Conservation (phyloP, 345 rosid species). For the Mercurialis annua region DNA sequence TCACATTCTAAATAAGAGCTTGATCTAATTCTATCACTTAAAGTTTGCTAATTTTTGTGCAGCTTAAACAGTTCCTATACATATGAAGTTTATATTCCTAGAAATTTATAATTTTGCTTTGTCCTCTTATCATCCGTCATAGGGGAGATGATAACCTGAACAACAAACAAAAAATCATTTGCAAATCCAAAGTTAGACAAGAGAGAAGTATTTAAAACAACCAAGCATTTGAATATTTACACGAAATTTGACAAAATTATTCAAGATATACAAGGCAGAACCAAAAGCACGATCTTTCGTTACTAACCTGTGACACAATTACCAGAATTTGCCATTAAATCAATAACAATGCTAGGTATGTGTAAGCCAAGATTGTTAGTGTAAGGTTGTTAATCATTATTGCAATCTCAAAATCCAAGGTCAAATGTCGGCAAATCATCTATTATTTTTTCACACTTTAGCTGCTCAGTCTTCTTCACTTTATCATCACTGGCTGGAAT, state of each 20-base stretch:
- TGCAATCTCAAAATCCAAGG: conserved; percentile 16
- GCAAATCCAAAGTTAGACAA: background rate
- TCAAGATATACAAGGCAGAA: background rate
- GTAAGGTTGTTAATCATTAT: background rate
- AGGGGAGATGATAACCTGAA: conserved; percentile 2
- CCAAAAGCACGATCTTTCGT: background rate
- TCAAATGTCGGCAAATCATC: conserved; percentile 17
- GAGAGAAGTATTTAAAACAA: background rate
- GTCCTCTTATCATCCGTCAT: background rate
- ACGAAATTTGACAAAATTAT: background rate
- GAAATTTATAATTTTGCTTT: background rate
- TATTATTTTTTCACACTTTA: background rate
- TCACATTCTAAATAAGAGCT: background rate
- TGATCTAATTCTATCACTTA: background rate
- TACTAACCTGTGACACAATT: background rate
- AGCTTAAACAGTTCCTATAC: background rate
- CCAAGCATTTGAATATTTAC: background rate
- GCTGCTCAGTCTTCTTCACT: background rate
- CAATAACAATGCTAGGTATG: background rate
- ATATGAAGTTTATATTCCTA: background rate
- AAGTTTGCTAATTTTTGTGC: background rate
- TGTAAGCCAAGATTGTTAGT: background rate
- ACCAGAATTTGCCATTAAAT: background rate
- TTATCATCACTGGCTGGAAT: background rate
- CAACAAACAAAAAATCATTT: background rate